Evolutionary conservation across 768 basidiomycete genomes (phyloP).

Genomic region (Lanmaoa pseudosensibilis): DNA sequence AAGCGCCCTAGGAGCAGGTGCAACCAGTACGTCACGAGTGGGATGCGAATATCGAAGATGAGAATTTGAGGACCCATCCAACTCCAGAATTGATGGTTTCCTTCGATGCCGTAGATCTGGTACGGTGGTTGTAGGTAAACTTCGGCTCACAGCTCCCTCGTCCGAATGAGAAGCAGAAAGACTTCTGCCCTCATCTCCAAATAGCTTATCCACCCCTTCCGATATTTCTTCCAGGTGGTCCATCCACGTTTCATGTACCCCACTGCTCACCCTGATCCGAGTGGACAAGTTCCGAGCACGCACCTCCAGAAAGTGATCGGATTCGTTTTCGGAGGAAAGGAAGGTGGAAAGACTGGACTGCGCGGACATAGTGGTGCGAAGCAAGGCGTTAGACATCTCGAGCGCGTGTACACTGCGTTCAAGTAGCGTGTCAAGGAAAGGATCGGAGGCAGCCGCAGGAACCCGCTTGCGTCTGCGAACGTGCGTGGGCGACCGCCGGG

Average conservation of each 20-base stretch:
- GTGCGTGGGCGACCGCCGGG: slow-evolving; percentile 30
- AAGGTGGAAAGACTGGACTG: slow-evolving; percentile 55
- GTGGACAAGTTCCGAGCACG: slow-evolving; percentile 54
- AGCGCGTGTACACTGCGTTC: slow-evolving; percentile 82
- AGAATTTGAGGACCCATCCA: slow-evolving; percentile 27
- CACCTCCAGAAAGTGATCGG: slow-evolving; percentile 47
- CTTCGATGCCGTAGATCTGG: slow-evolving; percentile 37
- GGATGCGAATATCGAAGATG: slow-evolving; percentile 54
- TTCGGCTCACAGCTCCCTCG: slow-evolving; percentile 40
- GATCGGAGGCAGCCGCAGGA: slow-evolving; percentile 40
- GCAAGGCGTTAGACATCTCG: slow-evolving; percentile 79
- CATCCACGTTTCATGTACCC: slow-evolving; percentile 57
- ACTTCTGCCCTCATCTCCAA: slow-evolving; percentile 33
- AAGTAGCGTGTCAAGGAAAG: slow-evolving; percentile 72
- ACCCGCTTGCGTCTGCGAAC: slow-evolving; percentile 30
- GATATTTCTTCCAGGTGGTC: slow-evolving; percentile 68
- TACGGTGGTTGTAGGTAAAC: slow-evolving; percentile 43
- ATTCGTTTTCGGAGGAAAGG: slow-evolving; percentile 46
- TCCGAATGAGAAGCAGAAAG: slow-evolving; percentile 4
- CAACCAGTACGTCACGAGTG: slow-evolving; percentile 53
- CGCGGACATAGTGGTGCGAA: slow-evolving; percentile 75
- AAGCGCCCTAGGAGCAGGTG: slow-evolving; percentile 71
- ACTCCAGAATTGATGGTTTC: slow-evolving; percentile 48
- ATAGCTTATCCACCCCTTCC: slow-evolving; percentile 59
- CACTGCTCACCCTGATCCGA: slow-evolving; percentile 47